Base-by-base conservation (phyloP, 176 grass and related monocot genomes). In the Poa pratensis region DNA sequence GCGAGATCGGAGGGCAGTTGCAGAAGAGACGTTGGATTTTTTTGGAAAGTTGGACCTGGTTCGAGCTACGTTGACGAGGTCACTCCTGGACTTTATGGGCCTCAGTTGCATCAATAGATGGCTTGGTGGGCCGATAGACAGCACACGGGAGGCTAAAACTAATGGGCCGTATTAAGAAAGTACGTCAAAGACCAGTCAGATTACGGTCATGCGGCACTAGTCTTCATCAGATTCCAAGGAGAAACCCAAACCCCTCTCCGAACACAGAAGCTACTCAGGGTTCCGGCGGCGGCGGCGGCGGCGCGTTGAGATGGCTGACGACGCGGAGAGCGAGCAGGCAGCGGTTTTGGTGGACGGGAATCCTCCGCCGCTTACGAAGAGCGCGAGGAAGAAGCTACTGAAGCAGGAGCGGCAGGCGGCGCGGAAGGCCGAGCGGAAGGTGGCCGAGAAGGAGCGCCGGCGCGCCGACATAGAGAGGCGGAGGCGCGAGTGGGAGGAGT, bases 381-480 rank as follows among this genome's bases (percentile, higher is more conserved):
- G 85, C 75, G 90, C 87, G 22, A 84, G 76, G 85, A 94, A 94
- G 90, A 89, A 89, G 57, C 85, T 81, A 20, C 60, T 58, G 85
- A 94, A 94, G 90, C 85, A 88, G 83, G 90, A 94, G 90, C 69
- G 85, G 62, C 79, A 81, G 61, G 79, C 88, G 82, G 90, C 53
- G 71, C 82, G 85, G 50, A 94, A 94, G 85, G 92, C 85, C 13
- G 87, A 86, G 8, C 85, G 92, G 54, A 94, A 94, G 82, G 88
- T 50, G 35, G 85, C 85, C 79, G 93, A 94, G 63, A 94, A 94
- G 85, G 93, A 92, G 85, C 78, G 85, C 19, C 87, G 75, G 61
- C 87, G 75, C 27, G 82, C 53, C 4, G 85, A 90, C 64, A 30
- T 92, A 5, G 87, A 92, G 87, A 69, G 87, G 69, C 68, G 93